phyloP scores from a whole-genome alignment of 352 stramenopile species.

The Thalassiosira mediterranea region DNA sequence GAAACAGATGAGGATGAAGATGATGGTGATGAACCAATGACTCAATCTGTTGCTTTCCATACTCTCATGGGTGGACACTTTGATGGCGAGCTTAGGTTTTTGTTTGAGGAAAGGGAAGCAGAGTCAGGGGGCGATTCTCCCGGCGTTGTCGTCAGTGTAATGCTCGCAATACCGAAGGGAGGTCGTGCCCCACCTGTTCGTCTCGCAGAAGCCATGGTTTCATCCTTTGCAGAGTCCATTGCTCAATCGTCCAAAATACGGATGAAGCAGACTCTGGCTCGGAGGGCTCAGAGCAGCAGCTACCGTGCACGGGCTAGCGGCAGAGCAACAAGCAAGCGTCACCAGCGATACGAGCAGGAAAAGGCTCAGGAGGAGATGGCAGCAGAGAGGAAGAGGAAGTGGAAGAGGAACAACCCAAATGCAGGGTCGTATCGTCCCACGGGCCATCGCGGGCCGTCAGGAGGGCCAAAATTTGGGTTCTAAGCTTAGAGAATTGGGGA shows the following conservation, averaged over 20 bases:
- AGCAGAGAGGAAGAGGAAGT: constrained; percentile 68
- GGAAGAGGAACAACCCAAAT: constrained; percentile 79
- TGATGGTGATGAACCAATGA: constrained; percentile 24
- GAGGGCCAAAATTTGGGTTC: too few species aligned
- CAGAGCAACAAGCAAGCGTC: constrained; percentile 59
- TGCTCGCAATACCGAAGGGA: constrained; percentile 58
- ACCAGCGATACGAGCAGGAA: constrained; percentile 65
- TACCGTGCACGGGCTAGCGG: constrained; percentile 53
- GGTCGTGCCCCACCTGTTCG: constrained; percentile 43
- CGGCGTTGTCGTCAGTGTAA: constrained; percentile 43
- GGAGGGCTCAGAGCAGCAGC: constrained; percentile 52
- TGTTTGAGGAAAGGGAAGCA: constrained; percentile 43
- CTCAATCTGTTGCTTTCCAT: constrained; percentile 47
- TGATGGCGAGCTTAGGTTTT: constrained; percentile 72
- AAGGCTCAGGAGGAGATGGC: constrained; percentile 80
- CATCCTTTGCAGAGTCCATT: constrained; percentile 51
- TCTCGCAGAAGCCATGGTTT: constrained; percentile 55
- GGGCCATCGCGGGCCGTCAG: constrained; percentile 42
- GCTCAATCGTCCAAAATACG: constrained; percentile 46
- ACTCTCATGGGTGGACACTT: constrained; percentile 73
- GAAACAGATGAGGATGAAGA: constrained; percentile 24
- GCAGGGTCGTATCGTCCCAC: constrained; percentile 71
- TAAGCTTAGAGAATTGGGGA: too few species aligned
- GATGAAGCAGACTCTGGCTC: constrained; percentile 57
- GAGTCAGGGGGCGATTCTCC: too few species aligned